phyloP scores from a whole-genome alignment of 169 alveolate genomes.

The Plasmodium sp. region DNA sequence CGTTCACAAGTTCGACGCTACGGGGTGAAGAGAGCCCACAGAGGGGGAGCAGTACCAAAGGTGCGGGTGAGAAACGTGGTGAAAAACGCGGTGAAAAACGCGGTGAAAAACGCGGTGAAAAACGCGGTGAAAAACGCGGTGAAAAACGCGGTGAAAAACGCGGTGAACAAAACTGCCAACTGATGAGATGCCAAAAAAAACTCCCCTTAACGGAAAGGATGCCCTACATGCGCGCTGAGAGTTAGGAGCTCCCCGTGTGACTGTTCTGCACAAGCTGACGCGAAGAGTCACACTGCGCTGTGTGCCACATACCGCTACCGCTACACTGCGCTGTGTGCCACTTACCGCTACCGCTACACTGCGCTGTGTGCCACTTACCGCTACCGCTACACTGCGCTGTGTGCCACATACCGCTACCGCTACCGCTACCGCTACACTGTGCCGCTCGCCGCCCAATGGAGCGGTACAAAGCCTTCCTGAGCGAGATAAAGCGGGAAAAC shows the following conservation, averaged over 20 bases:
- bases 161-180: neutral
- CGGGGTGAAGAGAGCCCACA: neutral
- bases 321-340: neutral
- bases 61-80: no score
- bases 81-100: no score
- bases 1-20: neutral
- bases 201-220: neutral
- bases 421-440: no score
- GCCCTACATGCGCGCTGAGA: neutral
- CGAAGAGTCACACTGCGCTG: neutral
- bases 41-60: no score
- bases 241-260: neutral
- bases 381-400: neutral
- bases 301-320: neutral
- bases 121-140: neutral
- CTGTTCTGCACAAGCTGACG: neutral
- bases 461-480: conserved; percentile 6
- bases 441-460: neutral
- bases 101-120: no score
- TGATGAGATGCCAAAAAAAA: neutral
- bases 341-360: neutral
- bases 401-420: neutral
- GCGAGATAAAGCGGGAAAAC: conserved; percentile 23
- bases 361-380: neutral
- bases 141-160: neutral